Evolutionary conservation across 2,329 filamentous ascomycete species (phyloP).

Genomic region (Escovopsis weberi): DNA sequence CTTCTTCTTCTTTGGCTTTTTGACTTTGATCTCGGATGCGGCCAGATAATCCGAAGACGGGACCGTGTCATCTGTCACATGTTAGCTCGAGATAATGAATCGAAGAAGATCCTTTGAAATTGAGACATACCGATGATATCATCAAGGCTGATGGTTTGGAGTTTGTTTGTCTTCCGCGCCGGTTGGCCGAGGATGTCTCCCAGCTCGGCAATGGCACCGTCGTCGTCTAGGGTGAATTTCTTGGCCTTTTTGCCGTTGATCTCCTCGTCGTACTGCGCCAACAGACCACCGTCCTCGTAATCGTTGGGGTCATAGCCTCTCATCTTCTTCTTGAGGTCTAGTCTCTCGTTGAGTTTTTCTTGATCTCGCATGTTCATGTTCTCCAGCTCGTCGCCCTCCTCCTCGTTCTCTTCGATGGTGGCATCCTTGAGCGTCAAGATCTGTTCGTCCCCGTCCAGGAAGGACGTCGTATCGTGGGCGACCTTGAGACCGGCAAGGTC

Average conservation of each 20-base stretch:
- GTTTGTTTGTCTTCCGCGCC: conserved; percentile 42
- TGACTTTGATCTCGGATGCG: conserved; percentile 74
- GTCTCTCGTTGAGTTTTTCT: conserved; percentile 58
- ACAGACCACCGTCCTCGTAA: conserved; percentile 51
- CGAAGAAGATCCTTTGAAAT: no score
- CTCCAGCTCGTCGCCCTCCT: conserved; percentile 81
- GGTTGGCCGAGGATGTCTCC: conserved; percentile 39
- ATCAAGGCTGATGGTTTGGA: conserved; percentile 64
- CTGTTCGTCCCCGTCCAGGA: conserved; percentile 74
- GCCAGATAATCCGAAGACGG: conserved; percentile 74
- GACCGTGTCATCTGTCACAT: conserved; percentile 15
- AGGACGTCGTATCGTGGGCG: conserved; percentile 69
- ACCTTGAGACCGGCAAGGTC: conserved; percentile 87
- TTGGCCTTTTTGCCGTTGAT: conserved; percentile 83
- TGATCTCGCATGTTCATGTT: conserved; percentile 57
- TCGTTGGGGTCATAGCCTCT: conserved; percentile 76
- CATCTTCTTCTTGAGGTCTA: conserved; percentile 82
- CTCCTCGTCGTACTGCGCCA: conserved; percentile 92
- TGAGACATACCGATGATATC: conserved; percentile 41
- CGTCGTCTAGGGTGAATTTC: conserved; percentile 70
- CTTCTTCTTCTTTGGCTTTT: conserved; percentile 92
- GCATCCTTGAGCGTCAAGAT: conserved; percentile 90
- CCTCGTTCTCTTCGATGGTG: conserved; percentile 69
- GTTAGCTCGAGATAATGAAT: background rate
- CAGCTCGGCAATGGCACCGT: conserved; percentile 54